Conservation (phyloP, 2,329 filamentous ascomycete genomes). For the Colletotrichum lentis region DNA sequence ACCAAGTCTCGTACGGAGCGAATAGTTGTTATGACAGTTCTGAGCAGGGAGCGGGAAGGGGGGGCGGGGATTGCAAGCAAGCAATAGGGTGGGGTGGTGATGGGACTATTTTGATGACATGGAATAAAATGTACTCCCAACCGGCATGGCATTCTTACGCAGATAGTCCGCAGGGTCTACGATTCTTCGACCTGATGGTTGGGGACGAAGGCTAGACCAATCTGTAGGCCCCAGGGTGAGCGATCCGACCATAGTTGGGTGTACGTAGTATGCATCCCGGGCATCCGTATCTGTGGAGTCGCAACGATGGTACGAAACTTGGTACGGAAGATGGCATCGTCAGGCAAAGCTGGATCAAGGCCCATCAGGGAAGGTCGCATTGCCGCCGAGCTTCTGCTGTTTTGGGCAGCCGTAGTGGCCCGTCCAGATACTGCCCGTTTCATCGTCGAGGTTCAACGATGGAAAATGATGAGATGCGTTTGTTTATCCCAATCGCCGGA, state of each 20-base stretch:
- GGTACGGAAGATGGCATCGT: background rate
- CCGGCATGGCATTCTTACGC: constrained; percentile 16
- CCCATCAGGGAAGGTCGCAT: background rate
- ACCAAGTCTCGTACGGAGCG: background rate
- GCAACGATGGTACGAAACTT: background rate
- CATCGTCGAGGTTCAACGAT: background rate
- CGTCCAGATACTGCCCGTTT: background rate
- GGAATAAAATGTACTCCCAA: constrained; percentile 9
- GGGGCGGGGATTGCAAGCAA: background rate
- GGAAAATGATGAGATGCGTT: background rate
- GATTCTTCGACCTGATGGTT: background rate
- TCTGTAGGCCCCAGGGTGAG: constrained; percentile 4
- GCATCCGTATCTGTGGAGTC: background rate
- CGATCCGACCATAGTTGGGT: constrained; percentile 1
- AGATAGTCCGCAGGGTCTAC: background rate
- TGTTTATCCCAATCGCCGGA: constrained; percentile 14
- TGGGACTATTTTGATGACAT: constrained; percentile 19
- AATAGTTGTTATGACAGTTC: background rate
- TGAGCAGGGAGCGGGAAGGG: background rate
- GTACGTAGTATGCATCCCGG: background rate
- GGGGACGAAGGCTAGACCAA: constrained; percentile 1
- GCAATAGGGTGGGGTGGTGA: constrained; percentile 4
- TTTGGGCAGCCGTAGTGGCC: background rate
- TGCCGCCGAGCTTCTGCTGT: background rate
- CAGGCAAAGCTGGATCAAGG: background rate